These are phyloP conservation scores for Solanum pinnatisectum DNA, from an alignment of 257 asterid genomes.

Conservation along the genomic window DNA sequence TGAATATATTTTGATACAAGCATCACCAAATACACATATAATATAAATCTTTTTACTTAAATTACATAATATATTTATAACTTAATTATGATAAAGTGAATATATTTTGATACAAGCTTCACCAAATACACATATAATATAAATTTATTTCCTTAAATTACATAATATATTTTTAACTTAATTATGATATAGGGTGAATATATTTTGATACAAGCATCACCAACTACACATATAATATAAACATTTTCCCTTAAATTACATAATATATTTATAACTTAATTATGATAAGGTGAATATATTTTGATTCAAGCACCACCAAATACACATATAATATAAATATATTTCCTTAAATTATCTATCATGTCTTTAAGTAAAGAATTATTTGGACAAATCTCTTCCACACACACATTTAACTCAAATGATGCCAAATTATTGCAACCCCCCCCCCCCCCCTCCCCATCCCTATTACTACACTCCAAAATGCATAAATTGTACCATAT, in stretches of 20 bases:
- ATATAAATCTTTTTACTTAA: no score
- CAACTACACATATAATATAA: no score
- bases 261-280: neutral
- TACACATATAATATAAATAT: neutral
- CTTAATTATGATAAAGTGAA: neutral
- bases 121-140: neutral
- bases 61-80: neutral
- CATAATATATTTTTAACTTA: no score
- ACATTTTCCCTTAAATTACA: neutral
- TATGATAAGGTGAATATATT: neutral
- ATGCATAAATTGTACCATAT: neutral
- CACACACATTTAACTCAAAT: neutral
- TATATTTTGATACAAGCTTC: neutral
- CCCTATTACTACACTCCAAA: neutral
- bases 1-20: neutral
- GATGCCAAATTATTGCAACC: conserved; percentile 11
- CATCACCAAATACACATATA: neutral
- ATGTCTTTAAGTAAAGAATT: neutral
- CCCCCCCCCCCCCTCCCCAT: neutral
- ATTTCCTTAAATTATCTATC: neutral
- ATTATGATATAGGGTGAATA: no score
- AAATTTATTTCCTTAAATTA: neutral
- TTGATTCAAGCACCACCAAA: neutral
- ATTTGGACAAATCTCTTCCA: neutral
- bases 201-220: no score